Evolutionary conservation across 805 yeast genomes (phyloP), one percentile per base, ranked within the genome.

Genomic region (Cyberlindnera samutprakarnensis): DNA sequence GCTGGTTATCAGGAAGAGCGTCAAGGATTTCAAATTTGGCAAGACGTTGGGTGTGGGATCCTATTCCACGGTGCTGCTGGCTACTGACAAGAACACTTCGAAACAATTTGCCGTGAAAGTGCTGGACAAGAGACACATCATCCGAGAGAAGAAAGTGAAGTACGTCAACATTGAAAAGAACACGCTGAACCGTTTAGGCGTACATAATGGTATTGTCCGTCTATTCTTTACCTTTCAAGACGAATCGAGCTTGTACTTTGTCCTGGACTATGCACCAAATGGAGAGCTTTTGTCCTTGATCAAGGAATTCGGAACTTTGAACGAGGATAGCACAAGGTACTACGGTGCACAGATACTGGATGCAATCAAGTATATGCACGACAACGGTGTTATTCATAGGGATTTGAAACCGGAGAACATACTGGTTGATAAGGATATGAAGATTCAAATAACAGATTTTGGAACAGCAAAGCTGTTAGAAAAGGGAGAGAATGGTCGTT

Each of bases 1-100:
- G 37, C 69, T 62, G 51, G 61, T 68, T 33, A 75, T 65, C 27
- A 70, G 54, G 56, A 65, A 51, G 56, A 74, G 59, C 14, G 94
- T 86, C 10, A 75, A 78, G 43, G 98, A 92, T 53, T 92, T 88
- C 56, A 80, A 77, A 41, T 86, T 92, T 53, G 94, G 95, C 8
- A 76, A 84, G 13, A 76, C 81, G 27, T 71, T 92, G 18, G 99
- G 99, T 19, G 95, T 85, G 53, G 99, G 99, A 2, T 86, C 96
- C 6, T 92, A 90, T 53, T 87, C 96, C 8, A 88, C 95, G 2
- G 99, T 90, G 4, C 72, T 75, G 44, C 71, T 85, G 24, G 98
- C 96, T 0, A 70, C 84, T 2, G 95, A 92, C 39, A 62, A 75
- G 28, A 86, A 75, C 46, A 79, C 83, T 28, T 68, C 70, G 36